Evolutionary conservation across 2,329 filamentous ascomycete genomes (phyloP), one percentile per base, ranked within the genome.

Genomic region (Ophiostoma ips): DNA sequence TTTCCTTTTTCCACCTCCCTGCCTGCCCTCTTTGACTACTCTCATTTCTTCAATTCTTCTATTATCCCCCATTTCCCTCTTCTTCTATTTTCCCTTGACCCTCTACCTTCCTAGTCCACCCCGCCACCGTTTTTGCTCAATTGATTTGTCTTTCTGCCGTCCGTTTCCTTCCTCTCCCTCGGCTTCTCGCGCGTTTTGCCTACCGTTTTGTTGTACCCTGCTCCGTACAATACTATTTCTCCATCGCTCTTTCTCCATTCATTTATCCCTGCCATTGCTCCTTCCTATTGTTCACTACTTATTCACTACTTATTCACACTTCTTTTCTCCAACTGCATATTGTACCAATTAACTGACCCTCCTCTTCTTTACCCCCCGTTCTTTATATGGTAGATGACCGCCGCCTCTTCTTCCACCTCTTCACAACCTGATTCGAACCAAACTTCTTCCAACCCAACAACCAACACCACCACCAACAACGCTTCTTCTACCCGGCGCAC

Each of bases 381-480:
- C 45, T 16, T 48, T 35, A 36, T 36, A 63, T 65, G 40, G n/a
- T 70, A 71, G 69, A 72, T 71, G 69, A 68, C 68, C 63, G 65
- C 67, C 57, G 57, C 58, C 16, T 45, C 43, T 44, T 21, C 43
- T 33, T 33, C 41, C 30, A 31, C 43, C 30, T 33, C 43, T 12
- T 31, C 43, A 13, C 43, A 56, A 58, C 41, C 54, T 63, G 50
- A 58, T 62, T 57, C 63, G 57, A 50, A 55, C 59, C 49, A 55
- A 58, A 52, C 55, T 57, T 57, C 58, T 59, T 13, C 37, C 45
- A 19, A 34, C 31, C 37, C 18, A 21, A 30, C 47, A 30, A 5
- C 24, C 24, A 31, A 19, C 45, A 52, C 48, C 50, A 30, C 47
- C 30, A 38, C 35, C 21, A 52, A 40, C 35, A 28, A 38, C 12